Base-by-base conservation (phyloP, 768 basidiomycete genomes). In the Naganishia kalamii region DNA sequence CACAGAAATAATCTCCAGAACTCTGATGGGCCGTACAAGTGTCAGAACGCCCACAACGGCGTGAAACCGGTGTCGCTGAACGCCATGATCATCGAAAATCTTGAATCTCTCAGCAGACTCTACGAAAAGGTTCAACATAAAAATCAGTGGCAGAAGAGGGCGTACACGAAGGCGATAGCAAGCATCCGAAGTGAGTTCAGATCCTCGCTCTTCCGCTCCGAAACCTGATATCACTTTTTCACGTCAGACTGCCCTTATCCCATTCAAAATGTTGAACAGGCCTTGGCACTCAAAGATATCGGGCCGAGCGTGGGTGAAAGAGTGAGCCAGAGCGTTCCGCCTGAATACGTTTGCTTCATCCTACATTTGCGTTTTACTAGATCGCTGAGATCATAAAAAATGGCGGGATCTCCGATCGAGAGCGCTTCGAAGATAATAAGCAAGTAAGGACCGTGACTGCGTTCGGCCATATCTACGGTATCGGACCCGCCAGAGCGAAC, bases 381-480 rank as follows among this genome's bases (percentile, higher is more conserved):
- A 74, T 77, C 41, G 71, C 73, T 51, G 76, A 77, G 51, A 71
- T 74, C 37, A 23, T 74, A 30, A 51, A 59, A 27, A 57, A 57
- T 57, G 54, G 54, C 23, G 54, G 54, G 6, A 12, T 12, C 23
- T 57, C 54, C 6, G 54, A 57, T 41, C 54, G 76, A 25, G 65
- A 65, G 25, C 68, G 59, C 47, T 77, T 69, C 63, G 76, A 77
- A 54, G 69, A 75, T 37, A 73, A 66, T 15, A 68, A 71, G 21
- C 61, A 74, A 66, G 60, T 66, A 21, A 64, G 68, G 1, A 66
- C 68, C 8, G 59, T 74, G 2, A 63, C 62, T 25, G 49, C 85
- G 11, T 92, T 94, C 72, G 83, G 84, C 61, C 88, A 88, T 8
- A 87, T 96, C 46, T 93, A 93, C 71, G 90, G 89, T 33, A 89